Base-by-base conservation (phyloP, 139 green algal genomes). In the Chlamydomonas asymmetrica region DNA sequence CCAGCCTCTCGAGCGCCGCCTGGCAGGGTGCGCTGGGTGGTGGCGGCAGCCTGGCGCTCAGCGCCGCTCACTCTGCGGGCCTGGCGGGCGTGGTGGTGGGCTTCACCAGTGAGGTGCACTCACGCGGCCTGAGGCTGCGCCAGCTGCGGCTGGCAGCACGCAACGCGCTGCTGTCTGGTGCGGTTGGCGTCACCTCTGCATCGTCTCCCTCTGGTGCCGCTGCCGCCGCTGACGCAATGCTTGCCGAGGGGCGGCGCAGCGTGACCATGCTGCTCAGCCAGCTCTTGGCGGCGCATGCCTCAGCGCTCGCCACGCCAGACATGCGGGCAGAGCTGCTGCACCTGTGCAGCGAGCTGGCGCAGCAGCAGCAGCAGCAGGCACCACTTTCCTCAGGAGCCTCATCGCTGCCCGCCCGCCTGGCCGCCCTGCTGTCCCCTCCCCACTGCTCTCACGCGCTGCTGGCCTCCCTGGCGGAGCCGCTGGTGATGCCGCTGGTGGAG, bases 121-220 rank as follows among this genome's bases (percentile, higher is more conserved):
- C 0, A 62, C 25, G 80, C 73, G 23, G 75, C 0, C 80, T 84
- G 23, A 80, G 88, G 16, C 75, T 94, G 66, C 75, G 88, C 59
- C 93, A 97, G 84, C 91, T 97, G 23, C 73, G 85, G 62, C 65
- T 94, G 35, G 90, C 89, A 0, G 77, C 76, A 1, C 73, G 62
- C 5, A 73, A n/a, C n/a, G n/a, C n/a, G n/a, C n/a, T n/a, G n/a
- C n/a, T n/a, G n/a, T n/a, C n/a, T n/a, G n/a, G n/a, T n/a, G n/a
- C n/a, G n/a, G n/a, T n/a, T n/a, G n/a, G n/a, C n/a, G n/a, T n/a
- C n/a, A n/a, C n/a, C n/a, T n/a, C n/a, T n/a, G n/a, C n/a, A 84
- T 16, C 82, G 88, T 37, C 69, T 88, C 48, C 45, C 66, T 29
- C 66, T 39, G 66, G 72, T 37, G 78, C 74, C 64, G 54, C 38